phyloP scores from a whole-genome alignment of 108 stramenopile species.

The Cylindrotheca fusiformis region DNA sequence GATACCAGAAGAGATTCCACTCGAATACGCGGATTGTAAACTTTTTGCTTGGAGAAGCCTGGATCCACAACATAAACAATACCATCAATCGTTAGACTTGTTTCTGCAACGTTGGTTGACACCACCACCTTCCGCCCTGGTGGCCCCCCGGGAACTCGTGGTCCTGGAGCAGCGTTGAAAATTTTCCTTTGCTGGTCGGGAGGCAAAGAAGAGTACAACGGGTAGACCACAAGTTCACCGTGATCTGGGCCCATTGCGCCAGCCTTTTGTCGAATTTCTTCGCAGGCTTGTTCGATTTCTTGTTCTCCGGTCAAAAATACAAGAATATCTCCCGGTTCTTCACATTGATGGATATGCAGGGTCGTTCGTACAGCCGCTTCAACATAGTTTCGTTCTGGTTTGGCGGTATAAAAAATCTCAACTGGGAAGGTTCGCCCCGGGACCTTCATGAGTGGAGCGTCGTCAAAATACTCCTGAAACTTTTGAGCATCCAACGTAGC shows the following conservation, averaged over 20 bases:
- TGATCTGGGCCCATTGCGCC: constrained; percentile 57
- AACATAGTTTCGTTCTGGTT: constrained; percentile 98
- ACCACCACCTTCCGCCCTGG: constrained; percentile 99
- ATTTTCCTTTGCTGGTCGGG: constrained; percentile 92
- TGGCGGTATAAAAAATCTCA: constrained; percentile 96
- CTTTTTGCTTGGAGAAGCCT: constrained; percentile 99
- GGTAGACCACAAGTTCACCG: constrained; percentile 89
- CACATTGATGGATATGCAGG: constrained; percentile 96
- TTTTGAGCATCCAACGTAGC: constrained; percentile 98
- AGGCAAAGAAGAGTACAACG: constrained; percentile 96
- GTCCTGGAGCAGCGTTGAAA: constrained; percentile 91
- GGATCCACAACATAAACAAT: constrained; percentile 99
- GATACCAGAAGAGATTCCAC: constrained; percentile 97
- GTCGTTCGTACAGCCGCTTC: constrained; percentile 96
- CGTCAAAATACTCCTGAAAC: constrained; percentile 88
- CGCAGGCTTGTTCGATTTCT: constrained; percentile 98
- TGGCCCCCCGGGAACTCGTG: constrained; percentile 88
- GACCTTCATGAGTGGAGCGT: constrained; percentile 89
- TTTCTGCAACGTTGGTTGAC: constrained; percentile 98
- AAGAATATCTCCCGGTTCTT: constrained; percentile 96
- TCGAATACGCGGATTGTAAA: constrained; percentile 98
- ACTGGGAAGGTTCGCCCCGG: constrained; percentile 98
- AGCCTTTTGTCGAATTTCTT: constrained; percentile 82
- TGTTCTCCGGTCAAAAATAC: constrained; percentile 98
- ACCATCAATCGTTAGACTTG: constrained; percentile 99